Conservation (phyloP, 345 rosid genomes). For the Ceriops tagal region DNA sequence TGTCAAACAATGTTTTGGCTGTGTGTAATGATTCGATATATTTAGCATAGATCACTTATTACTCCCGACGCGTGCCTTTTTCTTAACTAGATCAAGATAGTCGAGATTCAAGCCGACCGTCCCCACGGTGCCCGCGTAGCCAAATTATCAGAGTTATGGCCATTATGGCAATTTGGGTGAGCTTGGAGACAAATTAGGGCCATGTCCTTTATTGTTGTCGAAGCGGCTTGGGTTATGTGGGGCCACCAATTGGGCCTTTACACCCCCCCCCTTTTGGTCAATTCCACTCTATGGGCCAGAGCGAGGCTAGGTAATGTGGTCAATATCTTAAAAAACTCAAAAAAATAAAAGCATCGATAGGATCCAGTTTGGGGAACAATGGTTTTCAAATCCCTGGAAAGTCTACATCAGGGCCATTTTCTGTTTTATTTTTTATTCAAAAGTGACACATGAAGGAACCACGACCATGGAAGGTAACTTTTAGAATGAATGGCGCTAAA, state of each 20-base stretch:
- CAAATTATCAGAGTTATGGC: not conserved
- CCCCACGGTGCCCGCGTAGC: not conserved
- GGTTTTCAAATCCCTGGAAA: not conserved
- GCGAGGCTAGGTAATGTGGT: not conserved
- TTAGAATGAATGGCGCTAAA: slow-evolving; percentile 13
- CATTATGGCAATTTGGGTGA: not conserved
- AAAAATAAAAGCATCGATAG: not conserved
- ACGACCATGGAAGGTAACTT: slow-evolving; percentile 23
- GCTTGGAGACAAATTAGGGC: not conserved
- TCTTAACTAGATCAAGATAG: not conserved
- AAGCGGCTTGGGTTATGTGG: slow-evolving; percentile 1
- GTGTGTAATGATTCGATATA: too few relatives aligned
- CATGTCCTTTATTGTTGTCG: not conserved
- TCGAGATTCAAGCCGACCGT: not conserved
- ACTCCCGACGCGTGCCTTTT: too few relatives aligned
- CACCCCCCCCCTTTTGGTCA: not conserved
- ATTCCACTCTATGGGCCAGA: not conserved
- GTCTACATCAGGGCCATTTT: not conserved
- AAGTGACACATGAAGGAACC: slow-evolving; percentile 8
- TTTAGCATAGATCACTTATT: too few relatives aligned
- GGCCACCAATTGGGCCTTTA: not conserved
- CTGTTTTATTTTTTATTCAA: not conserved
- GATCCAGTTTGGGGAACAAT: not conserved
- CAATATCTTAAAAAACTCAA: not conserved
- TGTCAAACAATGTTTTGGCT: too few relatives aligned